A percentile compares a stretch with the other conserved stretches of the same genome.
Evolutionary conservation across 257 asterid species (phyloP).

Genomic region (Craterostigma plantagineum): DNA sequence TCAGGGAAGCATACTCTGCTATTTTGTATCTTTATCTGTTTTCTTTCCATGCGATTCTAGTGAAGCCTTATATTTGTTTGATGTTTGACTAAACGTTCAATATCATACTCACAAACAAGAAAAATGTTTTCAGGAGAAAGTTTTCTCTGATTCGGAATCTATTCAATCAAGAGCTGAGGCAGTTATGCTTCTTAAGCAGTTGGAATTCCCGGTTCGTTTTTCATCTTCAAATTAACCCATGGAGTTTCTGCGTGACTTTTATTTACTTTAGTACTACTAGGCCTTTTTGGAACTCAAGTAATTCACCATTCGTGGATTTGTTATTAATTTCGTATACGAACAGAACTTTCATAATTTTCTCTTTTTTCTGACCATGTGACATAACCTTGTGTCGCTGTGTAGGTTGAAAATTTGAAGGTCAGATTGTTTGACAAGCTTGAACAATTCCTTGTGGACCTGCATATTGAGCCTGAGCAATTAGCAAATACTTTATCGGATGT

Average conservation of each 20-base stretch:
- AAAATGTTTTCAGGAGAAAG: slow-evolving; percentile 62
- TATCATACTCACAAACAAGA: slow-evolving; percentile 6
- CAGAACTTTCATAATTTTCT: no score
- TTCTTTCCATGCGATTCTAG: no score
- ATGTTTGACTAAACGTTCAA: neutral
- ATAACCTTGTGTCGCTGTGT: slow-evolving; percentile 11
- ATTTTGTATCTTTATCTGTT: no score
- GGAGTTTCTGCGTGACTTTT: no score
- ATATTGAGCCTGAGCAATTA: slow-evolving; percentile 47
- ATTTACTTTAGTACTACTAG: no score
- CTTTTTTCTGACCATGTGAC: no score
- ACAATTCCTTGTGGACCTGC: slow-evolving; percentile 79
- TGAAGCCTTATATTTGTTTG: no score
- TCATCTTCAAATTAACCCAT: neutral
- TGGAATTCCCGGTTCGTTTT: slow-evolving; percentile 80
- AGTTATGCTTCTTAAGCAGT: slow-evolving; percentile 93
- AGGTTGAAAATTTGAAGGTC: slow-evolving; percentile 87
- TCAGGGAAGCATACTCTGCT: no score
- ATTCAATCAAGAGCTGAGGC: slow-evolving; percentile 98
- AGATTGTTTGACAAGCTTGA: slow-evolving; percentile 85
- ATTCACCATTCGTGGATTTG: no score
- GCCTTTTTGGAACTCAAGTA: no score
- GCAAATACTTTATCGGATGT: slow-evolving; percentile 21
- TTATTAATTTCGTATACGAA: no score
- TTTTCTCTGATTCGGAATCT: slow-evolving; percentile 93